Evolutionary conservation across 2,329 filamentous ascomycete genomes (phyloP).

Genomic region (Aureobasidium namibiae): DNA sequence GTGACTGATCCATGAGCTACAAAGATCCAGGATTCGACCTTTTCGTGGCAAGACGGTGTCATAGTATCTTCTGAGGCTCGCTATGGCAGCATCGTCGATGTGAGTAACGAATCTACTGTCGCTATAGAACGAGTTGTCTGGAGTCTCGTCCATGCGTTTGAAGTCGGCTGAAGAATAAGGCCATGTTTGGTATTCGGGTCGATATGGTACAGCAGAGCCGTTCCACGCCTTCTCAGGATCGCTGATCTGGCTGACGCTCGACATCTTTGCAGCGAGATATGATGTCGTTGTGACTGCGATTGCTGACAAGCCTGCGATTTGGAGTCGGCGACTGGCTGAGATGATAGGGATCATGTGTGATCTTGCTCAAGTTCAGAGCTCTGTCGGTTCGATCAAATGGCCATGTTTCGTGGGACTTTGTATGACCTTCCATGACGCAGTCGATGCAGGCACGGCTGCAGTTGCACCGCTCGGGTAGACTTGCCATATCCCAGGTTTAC

Average conservation of each 20-base stretch:
- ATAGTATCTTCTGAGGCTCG: conserved; percentile 39
- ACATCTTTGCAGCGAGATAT: not conserved
- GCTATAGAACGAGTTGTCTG: conserved; percentile 32
- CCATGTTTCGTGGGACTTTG: not conserved
- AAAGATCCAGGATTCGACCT: conserved; percentile 42
- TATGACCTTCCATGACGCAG: conserved; percentile 1
- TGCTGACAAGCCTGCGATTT: conserved; percentile 5
- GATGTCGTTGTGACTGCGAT: conserved; percentile 2
- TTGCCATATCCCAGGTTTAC: not conserved
- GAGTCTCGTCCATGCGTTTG: conserved; percentile 28
- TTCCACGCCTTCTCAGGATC: not conserved
- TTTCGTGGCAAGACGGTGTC: conserved; percentile 31
- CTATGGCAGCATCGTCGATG: conserved; percentile 44
- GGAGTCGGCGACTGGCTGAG: not conserved
- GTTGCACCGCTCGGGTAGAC: not conserved
- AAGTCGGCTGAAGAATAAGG: conserved; percentile 33
- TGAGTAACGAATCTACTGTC: conserved; percentile 45
- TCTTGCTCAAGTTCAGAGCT: not conserved
- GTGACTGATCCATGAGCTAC: conserved; percentile 43
- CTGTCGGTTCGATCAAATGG: not conserved
- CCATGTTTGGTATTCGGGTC: conserved; percentile 25
- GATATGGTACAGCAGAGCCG: conserved; percentile 19
- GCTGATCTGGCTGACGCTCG: not conserved
- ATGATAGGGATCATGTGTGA: conserved; percentile 2
- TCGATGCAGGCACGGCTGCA: not conserved